Evolutionary conservation across 2,329 filamentous ascomycete genomes (phyloP), one percentile per base, ranked within the genome.

Genomic region (Meredithiella fracta): DNA sequence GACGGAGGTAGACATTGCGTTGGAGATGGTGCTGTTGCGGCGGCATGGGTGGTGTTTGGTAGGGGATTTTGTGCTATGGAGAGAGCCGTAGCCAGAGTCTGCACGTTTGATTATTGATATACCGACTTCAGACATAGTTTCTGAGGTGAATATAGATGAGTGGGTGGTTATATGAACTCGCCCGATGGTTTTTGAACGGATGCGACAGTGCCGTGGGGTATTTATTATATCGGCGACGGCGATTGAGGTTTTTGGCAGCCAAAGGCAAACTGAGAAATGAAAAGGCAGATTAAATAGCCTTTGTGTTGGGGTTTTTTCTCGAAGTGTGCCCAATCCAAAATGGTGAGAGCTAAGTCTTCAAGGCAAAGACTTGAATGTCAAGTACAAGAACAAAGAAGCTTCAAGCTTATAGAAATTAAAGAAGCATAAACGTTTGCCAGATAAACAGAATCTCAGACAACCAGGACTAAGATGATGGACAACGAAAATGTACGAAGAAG

Each of bases 31-130:
- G 1, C 64, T 62, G 5, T 65, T 64, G 20, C 63, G 60, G 6
- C 60, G 60, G 4, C 64, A 63, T 1, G 64, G 60, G 29, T 6
- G 34, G 22, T 25, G 51, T 9, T 53, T 37, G 29, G 31, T 14
- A 25, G 34, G 15, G n/a, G 51, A 37, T 11, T 5, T 5, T 34
- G 64, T 64, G 17, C 64, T 61, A 7, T 67, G 65, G 49, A 72
- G 69, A 2, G 77, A 79, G 62, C 76, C 76, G 61, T 80, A 80
- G 34, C 77, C 77, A 0, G 77, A 80, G 62, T 80, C 77, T 59
- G 78, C 75, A 14, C 77, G 71, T 52, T 71, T 70, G 69, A 79
- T 78, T 2, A 22, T 49, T 23, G 11, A 25, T 23, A 20, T 14
- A 15, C 9, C 5, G 44, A 22, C 3, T 49, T 11, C 44, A 25